Evolutionary conservation across 768 basidiomycete species (phyloP), one percentile per base, ranked within the genome.

Genomic region (Lentinula edodes): DNA sequence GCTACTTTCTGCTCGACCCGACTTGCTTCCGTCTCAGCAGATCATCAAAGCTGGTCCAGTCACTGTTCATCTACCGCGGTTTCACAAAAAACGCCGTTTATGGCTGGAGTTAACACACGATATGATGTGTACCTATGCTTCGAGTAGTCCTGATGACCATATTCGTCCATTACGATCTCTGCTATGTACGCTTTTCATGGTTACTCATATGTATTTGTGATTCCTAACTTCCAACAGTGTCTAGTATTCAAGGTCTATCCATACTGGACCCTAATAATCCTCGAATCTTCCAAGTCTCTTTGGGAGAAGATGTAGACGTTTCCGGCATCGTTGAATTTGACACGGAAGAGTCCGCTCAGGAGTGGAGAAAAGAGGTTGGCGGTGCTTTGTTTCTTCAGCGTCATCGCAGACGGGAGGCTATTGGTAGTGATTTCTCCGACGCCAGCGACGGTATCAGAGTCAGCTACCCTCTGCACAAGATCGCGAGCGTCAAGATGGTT

Each of bases 41-140:
- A 62, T 81, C 16, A 70, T 88, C 51, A 82, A 79, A 66, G 65
- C 80, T 13, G 87, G 85, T 0, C 70, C 83, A 1, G 82, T 80
- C 3, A 72, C 78, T 1, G 70, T 84, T 34, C 80, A 80, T 61
- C 72, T 77, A 10, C 74, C 73, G 56, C 80, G 78, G 51, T 74
- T 75, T 67, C 80, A 75, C 57, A 65, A 75, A 16, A 80, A 82
- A 61, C 73, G 72, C 32, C 77, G 83, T 28, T 72, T 87, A 5
- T 88, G 87, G 87, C 63, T 88, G 68, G 86, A 88, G 66, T 70
- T 89, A 16, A 80, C 78, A 0, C 74, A 79, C 45, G 86, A 88
- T 61, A 85, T 86, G 81, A 61, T 87, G 36, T 83, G 83, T 61
- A 75, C 78, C 1, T 88, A 82, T 65, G 75, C 80, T 0, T 83